phyloP scores from a whole-genome alignment of 768 basidiomycete species.

The Saitozyma podzolica region DNA sequence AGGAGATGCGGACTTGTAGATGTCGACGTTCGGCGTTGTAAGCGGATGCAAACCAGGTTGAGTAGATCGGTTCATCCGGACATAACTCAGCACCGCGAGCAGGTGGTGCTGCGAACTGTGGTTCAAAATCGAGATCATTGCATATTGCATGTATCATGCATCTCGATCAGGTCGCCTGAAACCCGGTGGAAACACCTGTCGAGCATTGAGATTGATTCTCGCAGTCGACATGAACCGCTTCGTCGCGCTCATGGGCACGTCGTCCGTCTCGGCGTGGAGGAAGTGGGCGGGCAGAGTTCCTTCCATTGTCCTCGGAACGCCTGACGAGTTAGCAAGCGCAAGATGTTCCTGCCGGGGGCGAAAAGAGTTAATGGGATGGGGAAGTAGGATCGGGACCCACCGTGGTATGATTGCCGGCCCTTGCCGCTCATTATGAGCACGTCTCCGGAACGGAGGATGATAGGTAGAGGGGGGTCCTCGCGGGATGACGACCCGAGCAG shows the following conservation, averaged over 20 bases:
- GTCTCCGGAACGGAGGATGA: conserved; percentile 88
- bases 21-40: too few species aligned
- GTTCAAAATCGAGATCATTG: too few species aligned
- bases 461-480: conserved; percentile 71
- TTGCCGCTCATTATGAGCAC: conserved; percentile 90
- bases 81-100: not conserved
- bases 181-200: conserved; percentile 60
- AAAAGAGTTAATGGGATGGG: too few species aligned
- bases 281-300: conserved; percentile 65
- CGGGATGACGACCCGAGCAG: conserved; percentile 82
- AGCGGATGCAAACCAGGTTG: too few species aligned
- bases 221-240: conserved; percentile 41
- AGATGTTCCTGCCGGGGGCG: not conserved
- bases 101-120: not conserved
- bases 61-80: too few species aligned
- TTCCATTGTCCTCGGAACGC: conserved; percentile 81
- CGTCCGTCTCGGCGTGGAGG: conserved; percentile 38
- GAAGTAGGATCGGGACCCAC: conserved; percentile 55
- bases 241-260: conserved; percentile 16
- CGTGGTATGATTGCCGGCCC: conserved; percentile 85
- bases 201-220: conserved; percentile 85
- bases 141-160: conserved; percentile 1
- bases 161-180: conserved; percentile 20
- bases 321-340: not conserved
- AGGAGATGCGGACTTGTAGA: not conserved